phyloP scores from a whole-genome alignment of 1,139 yeast species.

The Suhomyces taliae region DNA sequence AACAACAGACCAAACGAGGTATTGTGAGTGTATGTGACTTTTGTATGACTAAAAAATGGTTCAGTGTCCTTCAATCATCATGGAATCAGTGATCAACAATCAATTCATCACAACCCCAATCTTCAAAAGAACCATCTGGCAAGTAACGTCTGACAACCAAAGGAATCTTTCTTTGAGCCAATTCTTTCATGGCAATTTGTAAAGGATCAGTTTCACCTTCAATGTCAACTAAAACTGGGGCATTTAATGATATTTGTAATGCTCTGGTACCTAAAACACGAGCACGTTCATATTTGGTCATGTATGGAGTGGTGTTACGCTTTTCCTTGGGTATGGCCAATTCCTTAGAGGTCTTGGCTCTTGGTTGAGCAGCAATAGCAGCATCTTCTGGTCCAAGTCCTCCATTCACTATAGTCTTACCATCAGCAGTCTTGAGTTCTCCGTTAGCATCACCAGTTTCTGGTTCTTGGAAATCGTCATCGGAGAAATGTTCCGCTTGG shows the following conservation, averaged over 20 bases:
- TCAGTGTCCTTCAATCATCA: too few species aligned
- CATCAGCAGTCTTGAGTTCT: conserved; percentile 66
- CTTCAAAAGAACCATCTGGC: conserved; percentile 97
- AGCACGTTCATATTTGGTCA: conserved; percentile 98
- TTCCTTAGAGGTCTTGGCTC: conserved; percentile 67
- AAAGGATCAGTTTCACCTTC: conserved; percentile 99
- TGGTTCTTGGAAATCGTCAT: conserved; percentile 53
- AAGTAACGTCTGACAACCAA: conserved; percentile 91
- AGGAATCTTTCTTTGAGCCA: conserved; percentile 92
- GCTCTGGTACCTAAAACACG: conserved; percentile 96
- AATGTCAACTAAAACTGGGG: conserved; percentile 95
- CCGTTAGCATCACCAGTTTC: conserved; percentile 33
- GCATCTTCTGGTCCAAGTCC: conserved; percentile 63
- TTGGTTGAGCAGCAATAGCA: conserved; percentile 37
- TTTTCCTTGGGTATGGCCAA: conserved; percentile 87
- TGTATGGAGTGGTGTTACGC: conserved; percentile 94
- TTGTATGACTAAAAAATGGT: too few species aligned
- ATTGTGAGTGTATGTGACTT: too few species aligned
- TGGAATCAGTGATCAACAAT: conserved; percentile 69
- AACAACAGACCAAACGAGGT: too few species aligned
- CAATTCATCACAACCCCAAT: conserved; percentile 98
- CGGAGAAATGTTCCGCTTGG: conserved; percentile 74
- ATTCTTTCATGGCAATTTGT: conserved; percentile 96
- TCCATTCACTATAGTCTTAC: conserved; percentile 68
- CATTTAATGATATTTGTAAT: conserved; percentile 93